A percentile compares a stretch with the other conserved stretches of the same genome.
phyloP scores from a whole-genome alignment of 352 stramenopile genomes.

The Saprolegnia diclina region DNA sequence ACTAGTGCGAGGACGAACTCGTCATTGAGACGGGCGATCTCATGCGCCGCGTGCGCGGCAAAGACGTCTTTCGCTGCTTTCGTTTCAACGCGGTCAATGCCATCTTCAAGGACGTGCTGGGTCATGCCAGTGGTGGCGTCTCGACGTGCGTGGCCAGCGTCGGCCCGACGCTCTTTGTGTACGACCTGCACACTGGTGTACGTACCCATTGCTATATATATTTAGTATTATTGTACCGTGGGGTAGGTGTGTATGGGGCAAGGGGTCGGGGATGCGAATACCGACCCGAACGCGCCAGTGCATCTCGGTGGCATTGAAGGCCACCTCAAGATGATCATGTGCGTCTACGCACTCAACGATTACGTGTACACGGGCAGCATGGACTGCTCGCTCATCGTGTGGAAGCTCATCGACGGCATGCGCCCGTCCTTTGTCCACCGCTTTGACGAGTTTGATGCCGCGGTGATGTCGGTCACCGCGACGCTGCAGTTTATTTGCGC shows the following conservation, averaged over 20 bases:
- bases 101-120: constrained; percentile 63
- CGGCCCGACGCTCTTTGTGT: constrained; percentile 45
- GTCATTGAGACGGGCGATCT: constrained; percentile 57
- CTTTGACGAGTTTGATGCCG: constrained; percentile 62
- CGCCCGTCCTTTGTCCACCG: constrained; percentile 45
- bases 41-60: constrained; percentile 64
- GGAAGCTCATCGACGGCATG: constrained; percentile 49
- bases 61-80: constrained; percentile 64
- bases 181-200: constrained; percentile 57
- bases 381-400: constrained; percentile 57
- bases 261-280: constrained; percentile 45
- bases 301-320: constrained; percentile 56
- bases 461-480: constrained; percentile 59
- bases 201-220: no score
- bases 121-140: constrained; percentile 58
- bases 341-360: constrained; percentile 49
- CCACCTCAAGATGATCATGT: constrained; percentile 63
- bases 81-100: constrained; percentile 68
- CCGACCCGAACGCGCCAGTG: constrained; percentile 31
- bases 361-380: constrained; percentile 67
- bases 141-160: constrained; percentile 50
- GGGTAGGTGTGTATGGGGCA: constrained; percentile 47
- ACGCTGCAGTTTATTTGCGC: constrained; percentile 51
- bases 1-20: constrained; percentile 45
- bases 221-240: no score